Evolutionary conservation across 2,329 filamentous ascomycete species (phyloP), one percentile per base, ranked within the genome.

Genomic region (Neonectria ditissima): DNA sequence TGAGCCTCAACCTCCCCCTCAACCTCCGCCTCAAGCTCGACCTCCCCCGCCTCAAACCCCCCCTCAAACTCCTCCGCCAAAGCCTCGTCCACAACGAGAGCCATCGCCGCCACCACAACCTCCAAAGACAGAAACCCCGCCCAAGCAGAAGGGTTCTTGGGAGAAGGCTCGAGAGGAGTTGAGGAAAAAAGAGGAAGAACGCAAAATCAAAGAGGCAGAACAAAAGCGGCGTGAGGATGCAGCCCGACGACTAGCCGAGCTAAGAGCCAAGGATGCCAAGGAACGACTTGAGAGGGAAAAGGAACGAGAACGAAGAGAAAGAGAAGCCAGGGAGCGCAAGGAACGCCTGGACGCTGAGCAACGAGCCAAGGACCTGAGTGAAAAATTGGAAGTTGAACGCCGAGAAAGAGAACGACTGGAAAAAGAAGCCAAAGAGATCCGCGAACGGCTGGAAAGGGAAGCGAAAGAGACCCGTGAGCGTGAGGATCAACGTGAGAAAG

Each of bases 141-240:
- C 69, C 18, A 72, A 62, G 30, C 77, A 80, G 1, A 85, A 84
- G 71, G 80, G 82, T 9, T 81, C 86, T 0, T 92, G 90, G 90
- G 89, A 92, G 69, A 91, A 87, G 74, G 90, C 89, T 4, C 82
- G 89, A 57, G 90, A 92, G 72, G 89, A 92, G 68, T 90, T 86
- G 20, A 82, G 86, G 45, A 85, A 82, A 62, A 84, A 85, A 59
- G 89, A 91, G 68, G 89, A 90, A 67, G 88, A 91, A 67, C 87
- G 88, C 11, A 89, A 84, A 71, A 80, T 80, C 2, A 85, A 82
- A 65, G 87, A 89, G 66, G 87, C 86, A 3, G 89, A 91, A 66
- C 84, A 86, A 66, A 87, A 87, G 67, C 82, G 84, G 65, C 84
- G 83, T 43, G 86, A 88, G 34, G 86, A 88, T n/a, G 79, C 84